Percentiles rank a stretch among this genome's conserved stretches.
Evolutionary conservation across 148 eudicot genomes (phyloP).

Genomic region (Gaultheria prostrata): DNA sequence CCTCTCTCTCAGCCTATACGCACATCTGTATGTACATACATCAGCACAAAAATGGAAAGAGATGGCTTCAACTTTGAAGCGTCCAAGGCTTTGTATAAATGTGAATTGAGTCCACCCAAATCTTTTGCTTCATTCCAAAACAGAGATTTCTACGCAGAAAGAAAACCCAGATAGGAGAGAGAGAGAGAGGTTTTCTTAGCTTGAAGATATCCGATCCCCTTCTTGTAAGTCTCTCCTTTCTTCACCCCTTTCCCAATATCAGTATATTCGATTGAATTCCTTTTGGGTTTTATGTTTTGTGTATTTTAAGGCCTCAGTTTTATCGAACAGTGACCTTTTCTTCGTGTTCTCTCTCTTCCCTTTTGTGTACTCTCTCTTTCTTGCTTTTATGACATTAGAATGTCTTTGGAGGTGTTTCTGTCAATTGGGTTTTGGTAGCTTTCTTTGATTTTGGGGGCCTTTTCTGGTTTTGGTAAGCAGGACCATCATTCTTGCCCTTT

Average conservation of each 20-base stretch:
- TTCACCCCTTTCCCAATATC: conserved; percentile 10
- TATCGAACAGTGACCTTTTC: conserved; percentile 22
- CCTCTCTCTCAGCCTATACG: conserved; percentile 9
- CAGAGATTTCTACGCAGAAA: conserved; percentile 17
- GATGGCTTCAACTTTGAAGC: neutral
- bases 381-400: conserved; percentile 6
- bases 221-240: conserved; percentile 50
- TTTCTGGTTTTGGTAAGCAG: neutral
- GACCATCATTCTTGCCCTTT: neutral
- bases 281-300: conserved; percentile 16
- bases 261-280: conserved; percentile 15
- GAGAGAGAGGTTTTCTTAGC: conserved; percentile 30
- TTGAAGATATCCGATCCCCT: conserved; percentile 46
- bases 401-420: conserved; percentile 7
- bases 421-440: conserved; percentile 13
- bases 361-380: conserved; percentile 12
- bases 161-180: conserved; percentile 8
- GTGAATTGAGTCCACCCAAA: conserved; percentile 21
- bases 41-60: neutral
- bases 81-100: neutral
- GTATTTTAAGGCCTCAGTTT: conserved; percentile 9
- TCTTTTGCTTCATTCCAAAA: conserved; percentile 37
- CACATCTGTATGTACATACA: neutral
- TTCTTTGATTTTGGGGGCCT: conserved; percentile 11
- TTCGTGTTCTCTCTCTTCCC: conserved; percentile 9